Conservation (phyloP, 495 filamentous ascomycete genomes). For the Lepraria neglecta region DNA sequence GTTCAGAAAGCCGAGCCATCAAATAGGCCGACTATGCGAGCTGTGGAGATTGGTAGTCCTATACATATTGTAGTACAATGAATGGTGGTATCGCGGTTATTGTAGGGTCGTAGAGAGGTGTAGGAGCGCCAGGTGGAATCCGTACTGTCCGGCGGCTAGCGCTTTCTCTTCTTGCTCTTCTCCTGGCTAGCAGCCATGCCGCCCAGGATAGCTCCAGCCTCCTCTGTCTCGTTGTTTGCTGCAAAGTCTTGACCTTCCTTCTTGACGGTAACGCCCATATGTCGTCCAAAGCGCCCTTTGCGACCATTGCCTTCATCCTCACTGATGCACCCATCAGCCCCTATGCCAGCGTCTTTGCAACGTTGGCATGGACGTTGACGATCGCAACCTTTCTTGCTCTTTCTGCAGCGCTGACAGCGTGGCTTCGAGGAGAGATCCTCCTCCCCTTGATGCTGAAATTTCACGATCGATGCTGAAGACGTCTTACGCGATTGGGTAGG, state of each 20-base stretch:
- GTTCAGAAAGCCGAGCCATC: not conserved
- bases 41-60: not conserved
- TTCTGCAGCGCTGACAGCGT: slow-evolving; percentile 94
- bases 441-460: slow-evolving; percentile 70
- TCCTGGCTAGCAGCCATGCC: slow-evolving; percentile 40
- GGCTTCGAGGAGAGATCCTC: slow-evolving; percentile 90
- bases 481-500: slow-evolving; percentile 68
- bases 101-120: not conserved
- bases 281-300: slow-evolving; percentile 90
- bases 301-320: slow-evolving; percentile 95
- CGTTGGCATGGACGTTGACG: slow-evolving; percentile 88
- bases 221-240: slow-evolving; percentile 33
- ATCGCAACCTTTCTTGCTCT: slow-evolving; percentile 99
- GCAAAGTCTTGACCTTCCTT: slow-evolving; percentile 46
- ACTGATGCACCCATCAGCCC: slow-evolving; percentile 85
- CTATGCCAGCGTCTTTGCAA: slow-evolving; percentile 92
- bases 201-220: slow-evolving; percentile 28
- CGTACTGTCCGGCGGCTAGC: slow-evolving; percentile 36
- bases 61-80: no score
- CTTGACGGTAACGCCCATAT: slow-evolving; percentile 92
- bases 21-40: not conserved
- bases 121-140: no score
- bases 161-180: slow-evolving; percentile 69
- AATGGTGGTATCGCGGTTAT: no score
- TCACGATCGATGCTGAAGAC: slow-evolving; percentile 61